Evolutionary conservation across 2,329 filamentous ascomycete genomes (phyloP), one percentile per base, ranked within the genome.

Genomic region (Neofusicoccum sp.): DNA sequence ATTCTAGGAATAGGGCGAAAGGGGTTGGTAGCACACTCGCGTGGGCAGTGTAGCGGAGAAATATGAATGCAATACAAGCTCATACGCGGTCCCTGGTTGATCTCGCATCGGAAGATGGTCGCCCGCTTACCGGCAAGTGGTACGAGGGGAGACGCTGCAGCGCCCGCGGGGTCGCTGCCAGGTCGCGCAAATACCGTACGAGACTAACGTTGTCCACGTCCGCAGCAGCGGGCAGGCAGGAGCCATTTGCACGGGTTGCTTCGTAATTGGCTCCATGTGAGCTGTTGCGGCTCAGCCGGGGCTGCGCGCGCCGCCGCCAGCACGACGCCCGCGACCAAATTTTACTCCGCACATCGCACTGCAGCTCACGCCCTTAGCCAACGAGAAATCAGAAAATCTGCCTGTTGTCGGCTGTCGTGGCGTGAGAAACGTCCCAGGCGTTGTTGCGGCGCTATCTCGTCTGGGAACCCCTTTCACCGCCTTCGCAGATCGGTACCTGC

Each of bases 401-500:
- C 34, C 56, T 39, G 45, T 60, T 49, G 56, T 60, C 56, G 56
- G 56, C 45, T 60, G 56, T 60, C 56, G 56, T 60, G 56, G 56
- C 56, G 56, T 60, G 56, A 60, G 56, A 49, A 60, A 60, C 56
- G 45, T 29, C 44, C 56, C 56, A 58, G 54, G 8, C 54, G 54
- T 36, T 58, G 56, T 28, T 48, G 39, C 39, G 56, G 56, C 56
- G 56, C 56, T 44, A 58, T 58, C 54, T 58, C 54, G 28, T 58
- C 54, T 37, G 54, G 54, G 54, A 45, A 58, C 56, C 56, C 56
- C 61, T 54, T 62, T 62, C 49, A 62, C 61, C 61, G 61, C 61
- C 61, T 62, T 47, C n/a, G 59, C 61, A 56, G 56, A 49, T 60
- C 56, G 49, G 61, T 62, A 56, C 61, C 50, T 62, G 50, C 44